These are phyloP conservation scores for Magnusiomyces tetraspermus DNA, from an alignment of 1,139 yeast species.

Conservation along the genomic window DNA sequence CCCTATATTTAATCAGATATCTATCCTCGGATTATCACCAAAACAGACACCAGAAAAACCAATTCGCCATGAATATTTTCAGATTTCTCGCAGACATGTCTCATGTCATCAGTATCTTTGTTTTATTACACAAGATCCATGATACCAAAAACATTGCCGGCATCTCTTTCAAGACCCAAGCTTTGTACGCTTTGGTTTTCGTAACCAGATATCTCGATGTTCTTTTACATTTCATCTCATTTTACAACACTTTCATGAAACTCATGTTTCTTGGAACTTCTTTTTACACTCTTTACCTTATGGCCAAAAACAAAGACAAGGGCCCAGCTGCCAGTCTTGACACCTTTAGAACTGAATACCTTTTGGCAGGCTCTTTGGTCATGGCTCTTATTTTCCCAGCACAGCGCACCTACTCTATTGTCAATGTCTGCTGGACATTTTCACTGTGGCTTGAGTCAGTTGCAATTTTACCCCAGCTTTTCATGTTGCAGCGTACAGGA, in stretches of 20 bases:
- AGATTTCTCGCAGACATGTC: constrained; percentile 45
- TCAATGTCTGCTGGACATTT: constrained; percentile 41
- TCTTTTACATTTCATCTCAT: constrained; percentile 40
- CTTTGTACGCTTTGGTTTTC: constrained; percentile 67
- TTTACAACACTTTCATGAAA: constrained; percentile 77
- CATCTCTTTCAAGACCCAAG: constrained; percentile 80
- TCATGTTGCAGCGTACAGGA: constrained; percentile 81
- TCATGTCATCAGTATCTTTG: constrained; percentile 70
- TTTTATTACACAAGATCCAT: constrained; percentile 64
- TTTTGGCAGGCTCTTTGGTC: constrained; percentile 54
- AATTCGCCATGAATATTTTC: constrained; percentile 14
- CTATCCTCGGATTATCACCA: no score
- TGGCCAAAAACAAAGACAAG: constrained; percentile 38
- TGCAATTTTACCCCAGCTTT: constrained; percentile 87
- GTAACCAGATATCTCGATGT: constrained; percentile 71
- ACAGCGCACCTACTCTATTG: constrained; percentile 33
- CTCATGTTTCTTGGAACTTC: constrained; percentile 69
- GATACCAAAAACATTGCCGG: constrained; percentile 65
- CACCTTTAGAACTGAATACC: constrained; percentile 65
- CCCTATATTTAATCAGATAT: no score
- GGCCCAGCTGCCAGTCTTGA: constrained; percentile 41
- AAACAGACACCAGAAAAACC: no score
- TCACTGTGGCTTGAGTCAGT: constrained; percentile 60
- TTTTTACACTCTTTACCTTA: constrained; percentile 61
- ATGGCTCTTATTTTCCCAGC: constrained; percentile 58